These are phyloP conservation scores for Suillus ampliporus DNA, from an alignment of 768 basidiomycete genomes.

Conservation along the genomic window DNA sequence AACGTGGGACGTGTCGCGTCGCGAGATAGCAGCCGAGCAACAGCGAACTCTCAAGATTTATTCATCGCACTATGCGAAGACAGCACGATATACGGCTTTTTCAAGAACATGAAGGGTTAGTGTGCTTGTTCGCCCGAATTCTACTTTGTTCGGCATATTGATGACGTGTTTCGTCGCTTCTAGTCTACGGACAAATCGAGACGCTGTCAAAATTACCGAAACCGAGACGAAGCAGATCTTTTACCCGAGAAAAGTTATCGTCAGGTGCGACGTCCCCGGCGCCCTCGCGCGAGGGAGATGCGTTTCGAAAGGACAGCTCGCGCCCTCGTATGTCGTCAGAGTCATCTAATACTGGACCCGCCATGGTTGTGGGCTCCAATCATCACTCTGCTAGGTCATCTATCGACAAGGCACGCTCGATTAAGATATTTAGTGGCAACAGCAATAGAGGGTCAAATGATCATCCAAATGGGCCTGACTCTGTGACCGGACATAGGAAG, in stretches of 20 bases:
- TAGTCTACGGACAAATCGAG: constrained; percentile 85
- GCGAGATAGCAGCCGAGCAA: constrained; percentile 80
- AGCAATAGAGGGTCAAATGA: constrained; percentile 47
- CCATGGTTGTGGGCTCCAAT: constrained; percentile 18
- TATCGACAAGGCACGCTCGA: constrained; percentile 63
- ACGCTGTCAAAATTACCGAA: constrained; percentile 61
- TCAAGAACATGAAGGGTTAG: constrained; percentile 86
- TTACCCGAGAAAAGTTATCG: constrained; percentile 60
- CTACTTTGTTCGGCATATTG: constrained; percentile 14
- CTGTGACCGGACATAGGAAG: constrained; percentile 56
- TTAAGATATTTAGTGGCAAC: constrained; percentile 57
- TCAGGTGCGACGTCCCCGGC: constrained; percentile 51
- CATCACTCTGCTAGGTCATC: constrained; percentile 55
- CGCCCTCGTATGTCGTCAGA: constrained; percentile 46
- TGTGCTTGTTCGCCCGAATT: constrained; percentile 10
- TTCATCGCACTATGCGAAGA: constrained; percentile 92
- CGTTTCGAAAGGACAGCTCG: constrained; percentile 25
- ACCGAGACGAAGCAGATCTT: constrained; percentile 71
- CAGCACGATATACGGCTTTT: constrained; percentile 81
- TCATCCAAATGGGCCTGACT: constrained; percentile 45
- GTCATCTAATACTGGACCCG: constrained; percentile 34
- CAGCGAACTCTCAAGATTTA: constrained; percentile 79
- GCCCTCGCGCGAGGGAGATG: constrained; percentile 27
- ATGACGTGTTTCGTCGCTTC: constrained; percentile 27
- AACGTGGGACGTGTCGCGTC: constrained; percentile 86